A percentile compares a stretch with the other conserved stretches of the same genome.
Conservation (phyloP, 164 flowering plant species). For the Houttuynia cordata region DNA sequence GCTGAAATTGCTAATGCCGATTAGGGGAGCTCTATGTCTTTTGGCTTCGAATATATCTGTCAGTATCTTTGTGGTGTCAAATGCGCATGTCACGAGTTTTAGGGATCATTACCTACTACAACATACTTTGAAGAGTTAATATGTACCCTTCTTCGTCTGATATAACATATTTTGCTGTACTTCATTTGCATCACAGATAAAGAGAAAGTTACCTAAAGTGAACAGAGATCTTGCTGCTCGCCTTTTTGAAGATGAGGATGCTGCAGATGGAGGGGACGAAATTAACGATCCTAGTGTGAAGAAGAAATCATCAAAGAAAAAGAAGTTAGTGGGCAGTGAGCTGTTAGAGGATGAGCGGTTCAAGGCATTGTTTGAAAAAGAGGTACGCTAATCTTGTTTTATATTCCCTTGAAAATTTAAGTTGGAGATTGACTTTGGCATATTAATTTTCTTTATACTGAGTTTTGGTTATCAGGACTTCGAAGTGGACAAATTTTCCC, state of each 20-base stretch:
- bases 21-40: too few species aligned
- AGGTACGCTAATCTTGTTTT: constrained; percentile 27
- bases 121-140: too few species aligned
- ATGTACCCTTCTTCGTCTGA: too few species aligned
- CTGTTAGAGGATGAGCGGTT: constrained; percentile 65
- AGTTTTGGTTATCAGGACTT: constrained; percentile 38
- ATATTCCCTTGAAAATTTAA: too few species aligned
- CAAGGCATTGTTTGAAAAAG: constrained; percentile 39
- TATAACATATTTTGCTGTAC: too few species aligned
- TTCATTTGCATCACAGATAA: constrained; percentile 28
- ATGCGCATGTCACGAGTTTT: too few species aligned
- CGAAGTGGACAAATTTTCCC: constrained; percentile 56
- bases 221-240: constrained; percentile 50
- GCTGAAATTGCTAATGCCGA: too few species aligned
- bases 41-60: too few species aligned
- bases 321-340: constrained; percentile 49
- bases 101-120: too few species aligned
- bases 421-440: neutral
- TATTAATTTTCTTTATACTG: neutral
- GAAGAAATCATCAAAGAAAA: constrained; percentile 64
- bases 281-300: constrained; percentile 27
- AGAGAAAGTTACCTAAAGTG: constrained; percentile 72
- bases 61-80: too few species aligned
- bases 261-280: constrained; percentile 32
- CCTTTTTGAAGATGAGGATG: constrained; percentile 54